Conservation (phyloP, 345 rosid species). For the Pseudoturritis turrita region DNA sequence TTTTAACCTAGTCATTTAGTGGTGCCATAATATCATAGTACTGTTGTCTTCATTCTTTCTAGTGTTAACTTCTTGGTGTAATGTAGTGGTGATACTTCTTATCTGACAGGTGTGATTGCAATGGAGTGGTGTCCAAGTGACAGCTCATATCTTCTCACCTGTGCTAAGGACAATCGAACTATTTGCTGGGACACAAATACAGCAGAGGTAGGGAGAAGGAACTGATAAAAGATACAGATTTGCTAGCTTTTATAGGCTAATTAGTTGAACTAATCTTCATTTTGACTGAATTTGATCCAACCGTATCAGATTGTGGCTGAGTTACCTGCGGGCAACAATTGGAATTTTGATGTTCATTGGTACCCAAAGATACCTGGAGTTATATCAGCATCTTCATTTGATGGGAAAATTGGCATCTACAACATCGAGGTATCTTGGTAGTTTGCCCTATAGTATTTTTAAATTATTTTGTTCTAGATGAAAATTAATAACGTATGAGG, state of each 20-base stretch:
- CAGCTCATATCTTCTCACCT: constrained; percentile 90
- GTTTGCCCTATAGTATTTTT: not conserved
- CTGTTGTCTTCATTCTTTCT: constrained; percentile 15
- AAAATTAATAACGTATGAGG: not conserved
- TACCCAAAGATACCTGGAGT: constrained; percentile 94
- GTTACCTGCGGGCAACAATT: constrained; percentile 90
- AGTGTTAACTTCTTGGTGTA: not conserved
- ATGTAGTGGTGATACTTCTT: constrained; percentile 14
- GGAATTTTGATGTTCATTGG: constrained; percentile 99
- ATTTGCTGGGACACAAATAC: constrained; percentile 96
- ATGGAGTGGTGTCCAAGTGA: constrained; percentile 99
- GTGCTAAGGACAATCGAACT: constrained; percentile 96
- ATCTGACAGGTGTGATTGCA: constrained; percentile 87
- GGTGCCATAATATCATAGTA: constrained; percentile 15
- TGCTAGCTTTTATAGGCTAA: not conserved
- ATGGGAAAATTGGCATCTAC: constrained; percentile 90
- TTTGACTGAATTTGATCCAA: constrained; percentile 15
- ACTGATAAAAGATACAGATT: not conserved
- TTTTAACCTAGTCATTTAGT: not conserved
- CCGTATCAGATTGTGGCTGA: constrained; percentile 73
- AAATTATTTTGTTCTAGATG: not conserved
- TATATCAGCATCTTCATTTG: constrained; percentile 95
- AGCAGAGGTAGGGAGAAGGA: constrained; percentile 60
- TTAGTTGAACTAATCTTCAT: not conserved
- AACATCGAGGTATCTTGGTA: constrained; percentile 76